phyloP scores from a whole-genome alignment of 2,329 filamentous ascomycete genomes.

The Hymenoscyphus occultus region DNA sequence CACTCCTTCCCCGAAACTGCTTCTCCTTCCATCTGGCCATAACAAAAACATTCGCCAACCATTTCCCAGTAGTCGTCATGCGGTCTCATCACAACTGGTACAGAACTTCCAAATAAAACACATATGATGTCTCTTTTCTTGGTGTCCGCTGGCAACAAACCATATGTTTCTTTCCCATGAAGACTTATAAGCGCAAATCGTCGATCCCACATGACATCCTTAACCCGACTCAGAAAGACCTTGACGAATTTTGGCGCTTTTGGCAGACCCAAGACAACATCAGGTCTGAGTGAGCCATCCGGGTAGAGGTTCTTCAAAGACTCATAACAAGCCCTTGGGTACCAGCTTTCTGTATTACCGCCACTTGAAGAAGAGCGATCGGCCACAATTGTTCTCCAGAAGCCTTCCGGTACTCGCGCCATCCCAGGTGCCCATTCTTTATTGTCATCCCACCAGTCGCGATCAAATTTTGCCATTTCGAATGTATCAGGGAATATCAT shows the following conservation, averaged over 20 bases:
- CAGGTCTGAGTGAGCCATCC: neutral
- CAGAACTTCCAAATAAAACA: neutral
- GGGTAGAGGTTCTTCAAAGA: neutral
- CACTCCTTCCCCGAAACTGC: neutral
- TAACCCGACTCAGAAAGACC: neutral
- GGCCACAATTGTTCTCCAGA: neutral
- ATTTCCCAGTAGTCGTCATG: neutral
- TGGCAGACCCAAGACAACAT: neutral
- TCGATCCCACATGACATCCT: neutral
- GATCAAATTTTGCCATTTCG: neutral
- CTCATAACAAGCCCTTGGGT: neutral
- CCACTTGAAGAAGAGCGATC: neutral
- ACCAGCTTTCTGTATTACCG: neutral
- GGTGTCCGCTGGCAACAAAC: neutral
- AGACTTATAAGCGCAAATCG: neutral
- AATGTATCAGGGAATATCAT: neutral
- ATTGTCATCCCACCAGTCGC: neutral
- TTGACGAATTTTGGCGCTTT: neutral
- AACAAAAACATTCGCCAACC: slow-evolving; percentile 15
- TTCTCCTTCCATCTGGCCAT: slow-evolving; percentile 35
- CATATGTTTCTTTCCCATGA: neutral
- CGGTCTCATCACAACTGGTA: neutral
- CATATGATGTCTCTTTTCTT: neutral
- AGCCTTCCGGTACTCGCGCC: neutral
- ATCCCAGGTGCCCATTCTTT: neutral